Evolutionary conservation across 164 flowering plant species (phyloP), one percentile per base, ranked within the genome.

Genomic region (Umbellularia californica): DNA sequence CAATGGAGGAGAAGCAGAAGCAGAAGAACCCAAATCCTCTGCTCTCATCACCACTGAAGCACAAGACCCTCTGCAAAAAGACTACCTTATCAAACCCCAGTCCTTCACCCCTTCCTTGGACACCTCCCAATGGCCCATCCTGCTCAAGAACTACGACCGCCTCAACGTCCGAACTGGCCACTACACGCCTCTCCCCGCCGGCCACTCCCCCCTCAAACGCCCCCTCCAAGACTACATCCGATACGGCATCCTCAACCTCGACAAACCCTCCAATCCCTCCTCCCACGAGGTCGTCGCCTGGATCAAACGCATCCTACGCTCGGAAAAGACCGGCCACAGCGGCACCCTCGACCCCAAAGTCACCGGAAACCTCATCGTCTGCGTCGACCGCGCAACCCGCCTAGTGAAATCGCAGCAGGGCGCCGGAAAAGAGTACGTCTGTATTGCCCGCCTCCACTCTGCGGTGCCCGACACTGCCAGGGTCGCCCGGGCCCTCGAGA

Each of bases 221-320:
- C 93, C 95, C 2, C 82, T 91, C 2, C 79, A 75, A 0, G 90
- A 89, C 58, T 89, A 91, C 80, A 79, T 91, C 78, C 81, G 81
- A 69, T 91, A 89, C 72, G 95, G 95, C 23, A n/a, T 89, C 66
- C 50, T 91, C 58, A 89, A 91, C 70, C 90, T 91, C n/a, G 95
- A 91, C 70, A 91, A 91, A 58, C 95, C 95, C 19, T 83, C 95
- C 0, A 91, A 91, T 71, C 95, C 95, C 0, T 88, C 92, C 24
- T 89, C 93, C 11, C 93, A 91, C 50, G 95, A 91, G 71, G 95
- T 91, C 15, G 95, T 91, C 1, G 95, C 95, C 0, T 89, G 95
- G 95, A 91, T 91, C 67, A 89, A 89, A 47, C 83, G 93, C 14
- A 84, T 91, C 62, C 84, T 91, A 24, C 81, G 89, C 1, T 88